Base-by-base conservation (phyloP, 1,139 yeast genomes). In the Debaryomyces subglobosus region DNA sequence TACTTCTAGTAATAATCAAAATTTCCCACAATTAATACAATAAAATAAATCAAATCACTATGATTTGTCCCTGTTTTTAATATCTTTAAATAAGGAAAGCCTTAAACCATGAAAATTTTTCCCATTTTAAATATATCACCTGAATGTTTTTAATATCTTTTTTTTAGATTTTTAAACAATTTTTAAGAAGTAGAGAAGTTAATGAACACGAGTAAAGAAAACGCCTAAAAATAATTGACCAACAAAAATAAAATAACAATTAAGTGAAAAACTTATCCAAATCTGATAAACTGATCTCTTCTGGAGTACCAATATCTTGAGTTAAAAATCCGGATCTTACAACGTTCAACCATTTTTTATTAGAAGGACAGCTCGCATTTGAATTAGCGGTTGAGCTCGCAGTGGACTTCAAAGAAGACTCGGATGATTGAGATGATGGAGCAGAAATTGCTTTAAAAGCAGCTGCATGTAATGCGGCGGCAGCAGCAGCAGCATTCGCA, bases 251-350 rank as follows among this genome's bases (percentile, higher is more conserved):
- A 41, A 24, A 15, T 25, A 21, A 32, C 25, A 15, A 38, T 51
- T 59, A 77, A 45, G 72, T 67, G 60, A 86, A 85, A 61, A 86
- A 74, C 54, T 81, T 80, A 61, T 87, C 95, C 56, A 87, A 69
- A 58, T 87, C 94, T 41, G 88, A 85, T 59, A 86, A 74, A 39
- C 89, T 82, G 29, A 84, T 76, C 55, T 86, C 87, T 68, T 87
- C 95, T 6, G 95, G 95, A 38, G 88, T 76, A 25, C 84, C 87
- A 56, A 87, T 86, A 55, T 86, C 92, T 63, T 85, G 87, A 44
- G 85, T 78, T 61, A 86, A 72, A 62, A 86, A 87, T 8, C 95
- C 94, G 12, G 86, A 81, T 60, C 89, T 76, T 41, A 86, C 84
- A 34, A 86, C 86, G 58, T 82, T 80, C 52, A 84, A 68, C 94